Evolutionary conservation across 2,329 filamentous ascomycete genomes (phyloP).

Genomic region (Pseudogymnoascus destructans): DNA sequence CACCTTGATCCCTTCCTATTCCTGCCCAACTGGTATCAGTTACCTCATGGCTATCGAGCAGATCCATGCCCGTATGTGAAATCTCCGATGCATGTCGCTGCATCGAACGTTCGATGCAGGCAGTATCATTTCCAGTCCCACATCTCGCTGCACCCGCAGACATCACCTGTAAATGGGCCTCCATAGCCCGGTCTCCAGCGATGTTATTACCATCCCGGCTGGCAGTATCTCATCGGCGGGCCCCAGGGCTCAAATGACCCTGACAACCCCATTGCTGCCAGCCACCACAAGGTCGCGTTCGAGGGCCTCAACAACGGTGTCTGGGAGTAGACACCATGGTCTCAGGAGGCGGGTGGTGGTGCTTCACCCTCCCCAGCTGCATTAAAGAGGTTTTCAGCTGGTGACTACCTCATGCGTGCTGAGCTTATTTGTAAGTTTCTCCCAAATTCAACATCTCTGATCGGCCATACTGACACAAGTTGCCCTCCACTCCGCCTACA

Average conservation of each 20-base stretch:
- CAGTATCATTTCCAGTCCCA: not conserved
- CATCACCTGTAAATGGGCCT: slow-evolving; percentile 36
- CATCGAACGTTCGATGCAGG: slow-evolving; percentile 5
- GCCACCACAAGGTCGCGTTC: slow-evolving; percentile 41
- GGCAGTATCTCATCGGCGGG: slow-evolving; percentile 39
- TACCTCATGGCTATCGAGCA: not conserved
- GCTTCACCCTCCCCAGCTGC: slow-evolving; percentile 37
- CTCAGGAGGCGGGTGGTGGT: slow-evolving; percentile 31
- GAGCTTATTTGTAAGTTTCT: slow-evolving; percentile 34
- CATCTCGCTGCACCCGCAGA: slow-evolving; percentile 17
- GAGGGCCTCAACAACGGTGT: slow-evolving; percentile 17
- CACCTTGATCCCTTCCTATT: not conserved
- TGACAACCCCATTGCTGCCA: slow-evolving; percentile 36
- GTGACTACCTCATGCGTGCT: slow-evolving; percentile 41
- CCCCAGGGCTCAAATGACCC: slow-evolving; percentile 31
- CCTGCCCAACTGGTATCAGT: not conserved
- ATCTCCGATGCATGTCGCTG: slow-evolving; percentile 1
- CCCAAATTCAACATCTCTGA: slow-evolving; percentile 35
- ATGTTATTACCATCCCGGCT: slow-evolving; percentile 33
- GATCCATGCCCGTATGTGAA: not conserved
- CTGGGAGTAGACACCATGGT: slow-evolving; percentile 22
- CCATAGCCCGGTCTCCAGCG: slow-evolving; percentile 26
- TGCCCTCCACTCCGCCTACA: slow-evolving; percentile 26
- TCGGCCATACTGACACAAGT: slow-evolving; percentile 21
- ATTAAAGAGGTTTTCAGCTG: no score